These are phyloP conservation scores for Bruguiera parviflora DNA, from an alignment of 345 rosid species.

Conservation along the genomic window DNA sequence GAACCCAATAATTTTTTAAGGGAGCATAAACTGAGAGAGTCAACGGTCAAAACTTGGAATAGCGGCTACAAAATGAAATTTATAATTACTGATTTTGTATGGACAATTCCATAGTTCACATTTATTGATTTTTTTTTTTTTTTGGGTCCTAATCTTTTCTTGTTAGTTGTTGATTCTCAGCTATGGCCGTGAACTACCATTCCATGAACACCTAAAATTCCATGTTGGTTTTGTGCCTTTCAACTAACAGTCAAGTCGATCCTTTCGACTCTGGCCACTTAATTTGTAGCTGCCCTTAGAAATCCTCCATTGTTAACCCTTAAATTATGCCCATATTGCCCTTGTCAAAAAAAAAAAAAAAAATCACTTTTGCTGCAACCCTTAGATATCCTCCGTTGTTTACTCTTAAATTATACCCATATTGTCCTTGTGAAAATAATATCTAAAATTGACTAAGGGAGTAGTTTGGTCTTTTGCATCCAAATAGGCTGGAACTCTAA, in stretches of 20 bases:
- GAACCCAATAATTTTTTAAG: too few relatives aligned
- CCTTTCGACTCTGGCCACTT: not conserved
- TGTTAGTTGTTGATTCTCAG: not conserved
- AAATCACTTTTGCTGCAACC: too few relatives aligned
- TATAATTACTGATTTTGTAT: too few relatives aligned
- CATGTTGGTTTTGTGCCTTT: not conserved
- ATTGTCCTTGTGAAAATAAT: not conserved
- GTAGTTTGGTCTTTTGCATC: not conserved
- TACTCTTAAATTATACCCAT: not conserved
- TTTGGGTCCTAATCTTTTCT: not conserved
- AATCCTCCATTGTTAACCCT: not conserved
- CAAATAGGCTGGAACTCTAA: too few relatives aligned
- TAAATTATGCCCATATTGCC: not conserved
- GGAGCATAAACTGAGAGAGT: too few relatives aligned
- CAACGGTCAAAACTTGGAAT: too few relatives aligned
- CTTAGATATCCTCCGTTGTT: too few relatives aligned
- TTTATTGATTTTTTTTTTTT: not conserved
- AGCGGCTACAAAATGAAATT: too few relatives aligned
- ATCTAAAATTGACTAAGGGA: not conserved
- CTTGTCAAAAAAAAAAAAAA: not conserved
- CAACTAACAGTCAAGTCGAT: conserved; percentile 12
- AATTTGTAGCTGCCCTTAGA: not conserved
- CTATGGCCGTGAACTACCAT: conserved; percentile 18
- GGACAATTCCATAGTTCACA: too few relatives aligned
- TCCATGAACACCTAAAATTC: conserved; percentile 34